Evolutionary conservation across 331 rosid species (phyloP), one percentile per base, ranked within the genome.

Genomic region (Quercus tomentella): DNA sequence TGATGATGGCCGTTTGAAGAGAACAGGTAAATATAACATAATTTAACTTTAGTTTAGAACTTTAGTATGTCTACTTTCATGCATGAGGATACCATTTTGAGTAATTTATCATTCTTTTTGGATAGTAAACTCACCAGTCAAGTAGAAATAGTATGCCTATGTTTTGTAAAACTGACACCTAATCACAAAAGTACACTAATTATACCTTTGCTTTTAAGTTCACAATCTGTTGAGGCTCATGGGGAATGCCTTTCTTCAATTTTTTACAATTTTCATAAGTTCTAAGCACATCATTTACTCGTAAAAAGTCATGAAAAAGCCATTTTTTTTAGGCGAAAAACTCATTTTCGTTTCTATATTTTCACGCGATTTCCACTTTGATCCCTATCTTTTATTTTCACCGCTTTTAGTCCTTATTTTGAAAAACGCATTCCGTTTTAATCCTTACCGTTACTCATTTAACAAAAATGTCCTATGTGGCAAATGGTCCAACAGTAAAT

Each of bases 1-100:
- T 35, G 97, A 92, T 69, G 97, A 92, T 82, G 97, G 97, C 63
- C 93, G 94, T 69, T 82, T 90, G 57, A 92, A 90, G 83, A 83
- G 97, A 88, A 90, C 94, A 51, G 97, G 94, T 89, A 51, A 33
- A 77, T 26, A 23, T 57, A 1, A 72, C 37, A 43, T 45, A 4
- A 1, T 77, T 22, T 20, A 66, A 17, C 65, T 70, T 76, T 8
- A n/a, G 4, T 67, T 54, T 26, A 49, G 16, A 49, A 49, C 15
- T 49, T 3, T 49, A 49, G 54, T 49, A 54, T 63, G 23, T 20
- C 51, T 18, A 20, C 8, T 12, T 16, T 31, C 45, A 62, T 62
- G 10, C 5, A 12, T 49, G 41, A 33, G 41, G 17, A 14, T 26
- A 62, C 41, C 21, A 26, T 26, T 26, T 62, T 26, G 10, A 62